Evolutionary conservation across 495 filamentous ascomycete genomes (phyloP).

Genomic region (Aspergillus coremiiformis): DNA sequence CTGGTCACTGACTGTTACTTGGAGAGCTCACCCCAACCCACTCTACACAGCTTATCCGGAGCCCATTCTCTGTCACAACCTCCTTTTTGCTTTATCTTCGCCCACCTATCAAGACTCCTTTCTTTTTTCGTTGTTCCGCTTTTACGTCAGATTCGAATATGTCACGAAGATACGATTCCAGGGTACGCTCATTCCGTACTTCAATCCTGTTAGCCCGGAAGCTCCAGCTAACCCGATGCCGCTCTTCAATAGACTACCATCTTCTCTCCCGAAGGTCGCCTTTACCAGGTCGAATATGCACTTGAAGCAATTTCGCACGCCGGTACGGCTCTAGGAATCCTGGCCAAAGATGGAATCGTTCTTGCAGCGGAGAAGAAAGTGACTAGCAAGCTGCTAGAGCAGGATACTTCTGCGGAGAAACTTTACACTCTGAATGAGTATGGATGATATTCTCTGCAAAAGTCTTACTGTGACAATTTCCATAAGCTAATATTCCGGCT

Average conservation of each 20-base stretch:
- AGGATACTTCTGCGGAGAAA: constrained; percentile 99
- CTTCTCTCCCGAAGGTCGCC: constrained; percentile 96
- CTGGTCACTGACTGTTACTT: constrained; percentile 18
- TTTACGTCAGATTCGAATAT: constrained; percentile 46
- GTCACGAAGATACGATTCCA: constrained; percentile 98
- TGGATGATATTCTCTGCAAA: constrained; percentile 12
- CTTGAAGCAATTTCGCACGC: constrained; percentile 98
- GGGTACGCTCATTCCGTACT: constrained; percentile 53
- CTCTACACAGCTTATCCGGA: constrained; percentile 23
- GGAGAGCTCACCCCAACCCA: constrained; percentile 27
- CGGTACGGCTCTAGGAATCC: constrained; percentile 90
- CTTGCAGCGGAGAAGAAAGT: constrained; percentile 99
- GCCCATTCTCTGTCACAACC: constrained; percentile 19
- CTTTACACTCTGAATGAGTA: constrained; percentile 99
- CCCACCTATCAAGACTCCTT: neutral
- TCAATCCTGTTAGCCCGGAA: constrained; percentile 18
- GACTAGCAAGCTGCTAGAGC: constrained; percentile 97
- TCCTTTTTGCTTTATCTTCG: constrained; percentile 3
- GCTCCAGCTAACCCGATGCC: constrained; percentile 46
- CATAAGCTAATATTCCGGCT: constrained; percentile 14
- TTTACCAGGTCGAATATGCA: constrained; percentile 99
- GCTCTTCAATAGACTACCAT: constrained; percentile 75
- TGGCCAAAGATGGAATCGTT: constrained; percentile 97
- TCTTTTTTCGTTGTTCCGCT: constrained; percentile 7
- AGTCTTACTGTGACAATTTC: neutral